Conservation (phyloP, 306 rosid species). For the Cyamopsis tetragonoloba region DNA sequence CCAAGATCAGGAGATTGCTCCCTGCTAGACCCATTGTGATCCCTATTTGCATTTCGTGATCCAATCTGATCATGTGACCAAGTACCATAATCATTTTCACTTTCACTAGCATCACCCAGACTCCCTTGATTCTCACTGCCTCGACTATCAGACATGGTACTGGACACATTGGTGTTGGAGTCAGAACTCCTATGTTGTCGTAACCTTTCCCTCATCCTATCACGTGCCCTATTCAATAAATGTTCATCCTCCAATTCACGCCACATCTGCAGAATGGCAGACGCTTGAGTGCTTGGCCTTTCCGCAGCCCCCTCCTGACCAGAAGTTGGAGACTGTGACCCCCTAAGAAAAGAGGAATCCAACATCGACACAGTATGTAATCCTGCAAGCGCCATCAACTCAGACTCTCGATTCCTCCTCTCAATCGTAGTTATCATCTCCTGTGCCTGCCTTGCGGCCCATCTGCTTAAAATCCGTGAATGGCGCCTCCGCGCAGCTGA, state of each 20-base stretch:
- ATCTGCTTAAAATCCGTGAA: constrained; percentile 81
- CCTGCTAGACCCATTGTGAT: constrained; percentile 70
- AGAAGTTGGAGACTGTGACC: constrained; percentile 85
- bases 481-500: constrained; percentile 86
- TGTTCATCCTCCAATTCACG: constrained; percentile 98
- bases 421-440: constrained; percentile 99
- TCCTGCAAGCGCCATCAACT: constrained; percentile 94
- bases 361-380: constrained; percentile 95
- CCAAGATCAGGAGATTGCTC: constrained; percentile 99
- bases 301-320: constrained; percentile 86
- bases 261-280: constrained; percentile 96
- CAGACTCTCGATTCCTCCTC: constrained; percentile 95
- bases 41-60: constrained; percentile 52
- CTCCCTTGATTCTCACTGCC: constrained; percentile 86
- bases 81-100: constrained; percentile 85
- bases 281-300: constrained; percentile 91
- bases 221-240: constrained; percentile 75
- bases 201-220: constrained; percentile 85
- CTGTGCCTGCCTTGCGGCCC: constrained; percentile 99
- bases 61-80: constrained; percentile 82
- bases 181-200: constrained; percentile 72
- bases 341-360: constrained; percentile 92
- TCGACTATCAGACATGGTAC: constrained; percentile 67
- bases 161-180: constrained; percentile 64
- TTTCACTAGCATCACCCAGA: constrained; percentile 88